phyloP scores from a whole-genome alignment of 768 basidiomycete genomes.

The Lentinus tigrinus region DNA sequence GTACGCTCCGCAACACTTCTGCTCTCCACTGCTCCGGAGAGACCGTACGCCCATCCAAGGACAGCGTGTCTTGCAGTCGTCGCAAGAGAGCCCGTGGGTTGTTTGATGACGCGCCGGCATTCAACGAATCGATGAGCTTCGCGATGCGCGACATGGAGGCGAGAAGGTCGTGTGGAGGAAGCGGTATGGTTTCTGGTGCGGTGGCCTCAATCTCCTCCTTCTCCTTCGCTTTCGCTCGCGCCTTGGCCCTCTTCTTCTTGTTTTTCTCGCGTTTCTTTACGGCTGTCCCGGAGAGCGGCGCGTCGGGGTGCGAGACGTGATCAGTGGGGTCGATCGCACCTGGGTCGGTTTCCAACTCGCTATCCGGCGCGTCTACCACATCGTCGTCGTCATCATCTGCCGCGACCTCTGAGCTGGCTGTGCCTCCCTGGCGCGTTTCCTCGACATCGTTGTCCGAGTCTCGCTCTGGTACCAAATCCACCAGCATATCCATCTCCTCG shows the following conservation, averaged over 20 bases:
- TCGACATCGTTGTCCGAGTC: slow-evolving; percentile 1
- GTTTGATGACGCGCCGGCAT: background rate
- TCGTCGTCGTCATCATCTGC: background rate
- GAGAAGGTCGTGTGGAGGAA: slow-evolving; percentile 12
- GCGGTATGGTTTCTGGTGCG: background rate
- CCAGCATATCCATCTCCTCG: slow-evolving; percentile 5
- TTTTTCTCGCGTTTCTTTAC: slow-evolving; percentile 7
- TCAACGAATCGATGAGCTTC: slow-evolving; percentile 10
- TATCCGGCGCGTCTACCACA: background rate
- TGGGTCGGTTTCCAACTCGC: background rate
- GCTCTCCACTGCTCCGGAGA: slow-evolving; percentile 12
- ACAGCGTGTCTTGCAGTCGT: slow-evolving; percentile 8
- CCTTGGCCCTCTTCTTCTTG: slow-evolving; percentile 5
- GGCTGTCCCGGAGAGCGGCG: background rate
- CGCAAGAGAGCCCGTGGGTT: slow-evolving; percentile 1
- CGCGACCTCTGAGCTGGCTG: background rate
- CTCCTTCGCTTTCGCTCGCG: slow-evolving; percentile 10
- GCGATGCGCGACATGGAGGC: slow-evolving; percentile 17
- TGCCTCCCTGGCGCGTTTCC: background rate
- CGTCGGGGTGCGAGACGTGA: background rate
- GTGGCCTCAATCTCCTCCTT: slow-evolving; percentile 2
- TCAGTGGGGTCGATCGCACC: background rate
- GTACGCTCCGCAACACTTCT: slow-evolving; percentile 16
- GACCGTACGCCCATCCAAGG: background rate
- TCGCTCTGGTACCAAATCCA: background rate